Percentiles rank a stretch among this genome's conserved stretches.
These are phyloP conservation scores for Oropetium thomaeum DNA, from an alignment of 176 grass and related monocot species.

Conservation along the genomic window DNA sequence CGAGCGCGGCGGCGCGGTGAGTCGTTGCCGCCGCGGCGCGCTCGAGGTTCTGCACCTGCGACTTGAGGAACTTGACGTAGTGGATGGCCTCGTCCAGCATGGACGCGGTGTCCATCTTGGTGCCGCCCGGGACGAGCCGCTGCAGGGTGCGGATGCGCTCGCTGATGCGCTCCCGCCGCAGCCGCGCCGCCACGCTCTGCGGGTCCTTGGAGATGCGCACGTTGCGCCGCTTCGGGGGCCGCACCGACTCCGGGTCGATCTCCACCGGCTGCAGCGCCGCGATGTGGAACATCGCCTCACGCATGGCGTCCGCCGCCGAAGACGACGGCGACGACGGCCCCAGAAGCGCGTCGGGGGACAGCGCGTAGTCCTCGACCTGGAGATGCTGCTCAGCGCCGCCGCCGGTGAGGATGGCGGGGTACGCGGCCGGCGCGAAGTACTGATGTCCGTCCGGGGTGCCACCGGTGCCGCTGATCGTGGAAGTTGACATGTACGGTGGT, in stretches of 20 bases:
- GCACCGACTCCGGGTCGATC: slow-evolving; percentile 63
- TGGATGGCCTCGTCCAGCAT: slow-evolving; percentile 99
- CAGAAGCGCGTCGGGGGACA: background rate
- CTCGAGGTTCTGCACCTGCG: slow-evolving; percentile 85
- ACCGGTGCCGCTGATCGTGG: background rate
- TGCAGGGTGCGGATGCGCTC: slow-evolving; percentile 95
- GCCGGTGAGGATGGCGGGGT: background rate
- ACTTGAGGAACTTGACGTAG: slow-evolving; percentile 98
- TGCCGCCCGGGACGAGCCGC: slow-evolving; percentile 85
- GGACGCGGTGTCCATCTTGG: slow-evolving; percentile 98
- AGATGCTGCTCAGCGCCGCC: background rate
- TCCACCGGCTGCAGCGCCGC: slow-evolving; percentile 89
- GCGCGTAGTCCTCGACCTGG: slow-evolving; percentile 25
- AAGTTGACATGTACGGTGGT: slow-evolving; percentile 30
- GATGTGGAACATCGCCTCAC: slow-evolving; percentile 83
- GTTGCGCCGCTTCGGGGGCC: slow-evolving; percentile 81
- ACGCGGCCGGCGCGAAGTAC: background rate
- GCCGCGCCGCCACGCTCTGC: slow-evolving; percentile 90
- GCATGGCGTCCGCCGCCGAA: slow-evolving; percentile 50
- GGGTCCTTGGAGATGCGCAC: slow-evolving; percentile 93
- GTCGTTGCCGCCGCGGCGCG: slow-evolving; percentile 45
- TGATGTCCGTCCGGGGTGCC: slow-evolving; percentile 19
- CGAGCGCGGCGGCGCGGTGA: slow-evolving; percentile 22
- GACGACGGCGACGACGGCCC: slow-evolving; percentile 3
- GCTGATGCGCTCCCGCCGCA: slow-evolving; percentile 89